Base-by-base conservation (phyloP, 192 early-diverging fungal species). In the Cetraspora pellucida region DNA sequence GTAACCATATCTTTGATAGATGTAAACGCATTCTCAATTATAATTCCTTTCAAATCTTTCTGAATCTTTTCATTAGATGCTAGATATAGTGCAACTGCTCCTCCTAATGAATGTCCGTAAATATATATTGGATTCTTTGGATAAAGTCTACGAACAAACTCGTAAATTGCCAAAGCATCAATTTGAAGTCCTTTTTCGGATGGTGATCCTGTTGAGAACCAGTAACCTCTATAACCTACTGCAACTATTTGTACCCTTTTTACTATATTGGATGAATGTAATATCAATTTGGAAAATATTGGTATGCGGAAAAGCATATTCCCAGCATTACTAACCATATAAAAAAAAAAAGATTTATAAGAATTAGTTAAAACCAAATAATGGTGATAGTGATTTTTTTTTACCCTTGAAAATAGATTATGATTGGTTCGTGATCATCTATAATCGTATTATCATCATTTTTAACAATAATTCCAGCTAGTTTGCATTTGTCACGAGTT, bases 321-420 rank as follows among this genome's bases (percentile, higher is more conserved):
- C 0, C 84, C 84, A 17, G 81, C 84, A 61, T 85, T 85, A 7
- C 81, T 78, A 64, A 55, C 3, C 3, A 63, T 19, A n/a, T n/a
- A n/a, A n/a, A n/a, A 16, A 54, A 19, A 63, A 55, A 67, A 69
- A 60, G 16, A 21, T 44, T 25, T 43, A 7, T 6, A 11, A 10
- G 27, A 21, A 28, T 37, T 27, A 46, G n/a, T 17, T 67, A 55
- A 59, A 21, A 57, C 4, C 23, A 60, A 31, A 19, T 3, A 4
- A 0, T n/a, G n/a, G 7, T 37, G 7, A 37, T 49, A 54, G 19
- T 19, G 1, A 45, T 23, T 46, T 54, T 5, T 27, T 25, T 44
- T 54, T 69, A 82, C 74, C 81, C 84, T 81, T 85, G 84, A 54
- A 85, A 81, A 78, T 85, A 85, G 1, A 85, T 78, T 28, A 85